A percentile compares a stretch with the other conserved stretches of the same genome.
Conservation (phyloP, 2,329 filamentous ascomycete species). For the Zarea fungicola region DNA sequence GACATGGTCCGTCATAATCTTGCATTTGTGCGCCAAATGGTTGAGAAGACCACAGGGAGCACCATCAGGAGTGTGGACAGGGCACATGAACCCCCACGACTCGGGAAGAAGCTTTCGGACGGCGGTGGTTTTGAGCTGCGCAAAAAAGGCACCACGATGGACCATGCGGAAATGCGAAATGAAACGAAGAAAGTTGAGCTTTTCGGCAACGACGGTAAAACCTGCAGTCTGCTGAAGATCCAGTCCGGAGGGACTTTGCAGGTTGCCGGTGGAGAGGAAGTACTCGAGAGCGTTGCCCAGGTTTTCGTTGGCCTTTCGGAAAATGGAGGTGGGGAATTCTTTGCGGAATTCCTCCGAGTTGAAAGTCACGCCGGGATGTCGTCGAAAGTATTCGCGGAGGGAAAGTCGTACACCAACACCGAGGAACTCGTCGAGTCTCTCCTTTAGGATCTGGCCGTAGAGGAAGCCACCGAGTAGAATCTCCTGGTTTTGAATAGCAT, state of each 20-base stretch:
- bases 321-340: constrained; percentile 73
- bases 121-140: constrained; percentile 92
- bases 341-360: constrained; percentile 70
- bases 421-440: constrained; percentile 86
- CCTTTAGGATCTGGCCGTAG: constrained; percentile 93
- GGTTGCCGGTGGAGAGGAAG: constrained; percentile 92
- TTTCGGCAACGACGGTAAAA: constrained; percentile 94
- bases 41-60: constrained; percentile 91
- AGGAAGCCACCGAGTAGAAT: constrained; percentile 88
- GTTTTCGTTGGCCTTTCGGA: constrained; percentile 80
- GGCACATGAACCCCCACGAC: constrained; percentile 96
- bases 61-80: constrained; percentile 96
- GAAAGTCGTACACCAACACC: constrained; percentile 45
- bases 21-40: constrained; percentile 92
- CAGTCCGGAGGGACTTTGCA: constrained; percentile 84
- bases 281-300: constrained; percentile 85
- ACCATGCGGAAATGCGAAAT: constrained; percentile 99
- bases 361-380: constrained; percentile 62
- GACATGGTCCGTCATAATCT: constrained; percentile 70
- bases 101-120: constrained; percentile 93
- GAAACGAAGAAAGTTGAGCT: constrained; percentile 98
- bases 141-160: constrained; percentile 97
- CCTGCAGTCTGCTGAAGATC: constrained; percentile 93
- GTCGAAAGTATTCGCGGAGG: constrained; percentile 53
- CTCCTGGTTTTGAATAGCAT: constrained; percentile 95